Conservation (phyloP, 2,329 filamentous ascomycete species). For the Trichoderma harzianum region DNA sequence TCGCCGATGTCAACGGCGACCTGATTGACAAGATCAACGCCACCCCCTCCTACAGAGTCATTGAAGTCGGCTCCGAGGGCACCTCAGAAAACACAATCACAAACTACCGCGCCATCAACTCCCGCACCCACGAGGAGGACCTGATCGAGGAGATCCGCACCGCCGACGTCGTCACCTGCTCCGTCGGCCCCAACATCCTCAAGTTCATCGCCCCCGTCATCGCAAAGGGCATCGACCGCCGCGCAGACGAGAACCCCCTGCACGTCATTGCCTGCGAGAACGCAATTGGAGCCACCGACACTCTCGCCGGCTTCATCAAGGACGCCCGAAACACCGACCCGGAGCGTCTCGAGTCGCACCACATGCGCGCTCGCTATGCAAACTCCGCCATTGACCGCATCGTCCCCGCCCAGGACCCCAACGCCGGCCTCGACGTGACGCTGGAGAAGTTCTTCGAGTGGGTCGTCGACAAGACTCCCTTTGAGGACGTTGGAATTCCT, state of each 20-base stretch:
- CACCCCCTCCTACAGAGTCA: conserved; percentile 79
- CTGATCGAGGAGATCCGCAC: conserved; percentile 81
- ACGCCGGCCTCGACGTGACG: conserved; percentile 82
- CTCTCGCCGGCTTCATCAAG: conserved; percentile 78
- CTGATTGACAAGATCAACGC: conserved; percentile 78
- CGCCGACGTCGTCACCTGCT: conserved; percentile 91
- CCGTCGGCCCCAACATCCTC: conserved; percentile 92
- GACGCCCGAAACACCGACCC: conserved; percentile 67
- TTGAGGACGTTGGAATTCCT: conserved; percentile 63
- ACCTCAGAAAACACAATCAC: conserved; percentile 79
- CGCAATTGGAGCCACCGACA: conserved; percentile 90
- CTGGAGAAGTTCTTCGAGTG: conserved; percentile 99
- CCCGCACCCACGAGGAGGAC: conserved; percentile 75
- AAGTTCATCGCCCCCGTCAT: conserved; percentile 96
- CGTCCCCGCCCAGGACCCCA: conserved; percentile 80
- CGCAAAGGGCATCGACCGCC: conserved; percentile 84
- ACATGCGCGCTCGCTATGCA: conserved; percentile 79
- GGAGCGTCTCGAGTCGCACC: conserved; percentile 64
- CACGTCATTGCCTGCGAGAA: conserved; percentile 98
- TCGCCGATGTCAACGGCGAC: conserved; percentile 85
- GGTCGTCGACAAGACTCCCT: conserved; percentile 88
- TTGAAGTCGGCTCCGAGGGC: conserved; percentile 83
- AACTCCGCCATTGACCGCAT: conserved; percentile 99
- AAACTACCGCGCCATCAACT: conserved; percentile 97
- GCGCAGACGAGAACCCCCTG: conserved; percentile 66